phyloP scores from a whole-genome alignment of 1,139 yeast genomes.

The Protomyces inundatus region DNA sequence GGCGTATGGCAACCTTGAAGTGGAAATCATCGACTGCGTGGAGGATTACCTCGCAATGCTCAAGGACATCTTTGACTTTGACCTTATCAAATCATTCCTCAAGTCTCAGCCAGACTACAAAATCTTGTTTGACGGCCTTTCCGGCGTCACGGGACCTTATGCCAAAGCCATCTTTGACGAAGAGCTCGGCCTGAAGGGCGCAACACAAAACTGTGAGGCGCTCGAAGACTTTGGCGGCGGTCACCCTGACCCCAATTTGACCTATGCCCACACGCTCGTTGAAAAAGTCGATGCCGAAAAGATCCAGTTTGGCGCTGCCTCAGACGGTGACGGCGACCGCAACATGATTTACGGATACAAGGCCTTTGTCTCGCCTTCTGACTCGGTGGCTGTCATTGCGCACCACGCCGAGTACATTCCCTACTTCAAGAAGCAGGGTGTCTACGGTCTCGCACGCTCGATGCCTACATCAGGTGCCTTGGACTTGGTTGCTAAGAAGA shows the following conservation, averaged over 20 bases:
- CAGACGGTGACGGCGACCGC: slow-evolving; percentile 98
- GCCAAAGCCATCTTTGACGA: slow-evolving; percentile 78
- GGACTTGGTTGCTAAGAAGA: slow-evolving; percentile 79
- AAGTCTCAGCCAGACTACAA: slow-evolving; percentile 54
- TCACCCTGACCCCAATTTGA: slow-evolving; percentile 96
- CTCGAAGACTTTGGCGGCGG: slow-evolving; percentile 91
- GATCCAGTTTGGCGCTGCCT: slow-evolving; percentile 94
- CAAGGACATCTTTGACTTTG: slow-evolving; percentile 84
- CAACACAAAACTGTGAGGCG: slow-evolving; percentile 72
- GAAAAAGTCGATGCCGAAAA: slow-evolving; percentile 71
- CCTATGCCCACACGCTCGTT: slow-evolving; percentile 86
- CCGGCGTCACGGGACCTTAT: slow-evolving; percentile 97
- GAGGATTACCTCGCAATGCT: slow-evolving; percentile 69
- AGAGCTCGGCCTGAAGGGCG: slow-evolving; percentile 69
- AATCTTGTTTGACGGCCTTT: slow-evolving; percentile 80
- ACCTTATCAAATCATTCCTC: slow-evolving; percentile 68
- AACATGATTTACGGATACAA: slow-evolving; percentile 97
- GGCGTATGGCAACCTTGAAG: slow-evolving; percentile 48
- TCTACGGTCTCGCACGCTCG: slow-evolving; percentile 91
- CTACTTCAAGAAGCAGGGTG: slow-evolving; percentile 78
- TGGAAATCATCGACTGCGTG: slow-evolving; percentile 81
- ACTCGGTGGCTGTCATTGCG: slow-evolving; percentile 94
- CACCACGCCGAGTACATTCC: slow-evolving; percentile 80
- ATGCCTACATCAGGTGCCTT: slow-evolving; percentile 97
- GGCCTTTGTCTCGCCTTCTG: slow-evolving; percentile 96